Conservation (phyloP, 768 basidiomycete genomes). For the Suillus spraguei region DNA sequence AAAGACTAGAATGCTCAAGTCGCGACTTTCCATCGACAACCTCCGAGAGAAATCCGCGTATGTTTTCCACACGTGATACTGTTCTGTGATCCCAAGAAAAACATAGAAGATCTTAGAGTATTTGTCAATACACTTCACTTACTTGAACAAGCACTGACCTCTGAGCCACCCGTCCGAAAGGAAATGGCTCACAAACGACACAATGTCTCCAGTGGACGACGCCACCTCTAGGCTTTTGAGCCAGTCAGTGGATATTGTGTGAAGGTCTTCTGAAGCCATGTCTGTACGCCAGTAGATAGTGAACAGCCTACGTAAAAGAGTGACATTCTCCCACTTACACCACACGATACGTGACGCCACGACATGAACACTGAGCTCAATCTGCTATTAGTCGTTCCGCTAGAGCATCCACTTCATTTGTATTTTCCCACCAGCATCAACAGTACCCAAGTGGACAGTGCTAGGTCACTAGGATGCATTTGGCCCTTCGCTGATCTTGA, state of each 20-base stretch:
- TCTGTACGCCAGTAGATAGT: neutral
- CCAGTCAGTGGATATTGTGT: neutral
- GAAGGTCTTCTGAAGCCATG: constrained; percentile 1
- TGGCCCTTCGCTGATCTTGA: neutral
- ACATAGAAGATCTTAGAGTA: neutral
- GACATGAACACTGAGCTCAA: neutral
- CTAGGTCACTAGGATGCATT: neutral
- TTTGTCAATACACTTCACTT: neutral
- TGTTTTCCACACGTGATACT: neutral
- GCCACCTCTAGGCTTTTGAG: neutral
- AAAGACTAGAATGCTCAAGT: neutral
- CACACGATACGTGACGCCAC: neutral
- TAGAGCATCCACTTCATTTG: neutral
- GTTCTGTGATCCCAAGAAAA: constrained; percentile 2
- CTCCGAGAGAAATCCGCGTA: neutral
- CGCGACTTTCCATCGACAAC: constrained; percentile 1
- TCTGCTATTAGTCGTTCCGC: neutral
- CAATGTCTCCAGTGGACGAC: neutral
- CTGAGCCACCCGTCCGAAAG: constrained; percentile 4
- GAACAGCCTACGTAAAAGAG: neutral
- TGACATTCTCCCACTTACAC: neutral
- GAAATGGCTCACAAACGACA: neutral
- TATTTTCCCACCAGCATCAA: neutral
- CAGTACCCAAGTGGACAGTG: neutral
- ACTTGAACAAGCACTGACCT: neutral